Base-by-base conservation (phyloP, 352 stramenopile genomes). In the Phytophthora boehmeriae region DNA sequence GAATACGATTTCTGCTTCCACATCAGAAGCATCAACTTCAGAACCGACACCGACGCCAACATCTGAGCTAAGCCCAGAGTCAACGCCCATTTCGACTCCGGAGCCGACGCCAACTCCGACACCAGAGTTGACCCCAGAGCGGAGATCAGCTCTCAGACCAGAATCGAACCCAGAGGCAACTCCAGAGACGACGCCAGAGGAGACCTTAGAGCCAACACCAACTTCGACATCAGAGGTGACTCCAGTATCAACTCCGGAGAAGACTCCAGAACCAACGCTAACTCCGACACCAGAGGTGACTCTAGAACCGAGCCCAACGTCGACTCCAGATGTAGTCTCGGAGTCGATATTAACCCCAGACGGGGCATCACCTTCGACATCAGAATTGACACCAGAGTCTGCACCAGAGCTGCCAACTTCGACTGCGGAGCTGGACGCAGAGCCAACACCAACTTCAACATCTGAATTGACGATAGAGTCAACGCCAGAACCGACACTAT, bases 91-190 rank as follows among this genome's bases (percentile, higher is more conserved):
- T n/a, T n/a, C 54, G 10, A 54, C 25, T 17, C 16, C 5, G 14
- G 35, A 8, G n/a, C 49, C 48, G 14, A 54, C 34, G 0, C 32
- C 48, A 8, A 35, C 45, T 5, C 5, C 47, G 19, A 54, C 47
- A 35, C 9, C 19, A 32, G 13, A 30, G 25, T 30, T 6, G 6
- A 30, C 25, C 25, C 25, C 25, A 30, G 25, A 30, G 25, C 25
- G 3, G 25, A 30, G 3, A 30, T 6, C 25, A 30, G 6, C 25
- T 3, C 25, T 6, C 3, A 30, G n/a, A 9, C 32, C 32, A n/a
- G n/a, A n/a, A n/a, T n/a, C n/a, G 10, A 54, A 16, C 0, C 14
- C 14, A 16, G 5, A 1, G 20, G 16, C 30, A 8, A 53, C 25
- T 8, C 25, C 25, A 30, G 6, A 30, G 25, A 30, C 38, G 38